phyloP scores from a whole-genome alignment of 2,329 filamentous ascomycete genomes.

The Trichoderma asperellum region DNA sequence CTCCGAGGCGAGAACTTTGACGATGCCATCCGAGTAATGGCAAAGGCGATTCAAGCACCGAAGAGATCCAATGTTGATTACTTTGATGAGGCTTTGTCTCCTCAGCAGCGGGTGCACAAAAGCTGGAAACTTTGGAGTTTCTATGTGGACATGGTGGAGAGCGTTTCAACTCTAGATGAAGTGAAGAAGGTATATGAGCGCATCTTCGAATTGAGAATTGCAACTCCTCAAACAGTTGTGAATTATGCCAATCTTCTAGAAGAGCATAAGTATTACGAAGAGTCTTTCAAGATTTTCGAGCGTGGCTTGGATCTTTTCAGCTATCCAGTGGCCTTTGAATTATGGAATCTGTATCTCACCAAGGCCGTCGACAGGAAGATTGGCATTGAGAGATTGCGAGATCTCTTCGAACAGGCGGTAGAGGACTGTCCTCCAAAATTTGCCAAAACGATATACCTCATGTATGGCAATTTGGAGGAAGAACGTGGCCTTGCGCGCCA shows the following conservation, averaged over 20 bases:
- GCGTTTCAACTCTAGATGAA: slow-evolving; percentile 86
- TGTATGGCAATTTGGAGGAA: slow-evolving; percentile 98
- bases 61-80: slow-evolving; percentile 99
- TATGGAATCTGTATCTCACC: slow-evolving; percentile 97
- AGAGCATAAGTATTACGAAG: slow-evolving; percentile 93
- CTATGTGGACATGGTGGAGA: slow-evolving; percentile 97
- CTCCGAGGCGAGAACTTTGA: slow-evolving; percentile 95
- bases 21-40: slow-evolving; percentile 92
- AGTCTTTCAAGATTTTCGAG: slow-evolving; percentile 97
- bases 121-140: slow-evolving; percentile 99
- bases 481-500: slow-evolving; percentile 92
- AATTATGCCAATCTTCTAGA: slow-evolving; percentile 97
- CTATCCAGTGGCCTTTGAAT: slow-evolving; percentile 95
- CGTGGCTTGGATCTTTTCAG: slow-evolving; percentile 96
- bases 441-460: slow-evolving; percentile 92
- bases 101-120: slow-evolving; percentile 96
- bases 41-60: slow-evolving; percentile 93
- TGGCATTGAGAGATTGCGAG: slow-evolving; percentile 88
- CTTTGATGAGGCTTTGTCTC: slow-evolving; percentile 91
- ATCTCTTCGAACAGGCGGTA: slow-evolving; percentile 95
- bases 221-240: slow-evolving; percentile 96
- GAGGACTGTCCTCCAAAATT: slow-evolving; percentile 95
- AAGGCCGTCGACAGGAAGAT: slow-evolving; percentile 97
- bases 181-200: slow-evolving; percentile 94
- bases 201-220: slow-evolving; percentile 97